These are phyloP conservation scores for Gastrolobium villosum DNA, from an alignment of 306 rosid genomes.

Conservation along the genomic window DNA sequence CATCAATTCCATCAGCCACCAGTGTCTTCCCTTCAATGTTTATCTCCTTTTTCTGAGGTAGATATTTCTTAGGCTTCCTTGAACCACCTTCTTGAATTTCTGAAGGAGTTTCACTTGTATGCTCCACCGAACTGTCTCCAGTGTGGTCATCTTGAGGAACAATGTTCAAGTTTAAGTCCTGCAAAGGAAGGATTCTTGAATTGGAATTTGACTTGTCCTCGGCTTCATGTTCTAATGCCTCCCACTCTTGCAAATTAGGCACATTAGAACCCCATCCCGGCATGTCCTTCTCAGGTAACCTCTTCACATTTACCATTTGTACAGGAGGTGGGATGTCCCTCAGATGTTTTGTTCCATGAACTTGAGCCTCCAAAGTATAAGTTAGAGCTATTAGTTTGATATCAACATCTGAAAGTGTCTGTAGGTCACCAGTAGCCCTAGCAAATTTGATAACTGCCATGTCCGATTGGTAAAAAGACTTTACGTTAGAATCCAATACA, in stretches of 20 bases:
- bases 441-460: conserved; percentile 83
- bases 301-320: conserved; percentile 70
- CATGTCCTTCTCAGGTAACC: conserved; percentile 91
- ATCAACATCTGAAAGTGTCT: conserved; percentile 95
- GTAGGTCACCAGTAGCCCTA: conserved; percentile 90
- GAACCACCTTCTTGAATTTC: conserved; percentile 58
- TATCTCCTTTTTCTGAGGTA: conserved; percentile 70
- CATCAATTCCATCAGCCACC: conserved; percentile 85
- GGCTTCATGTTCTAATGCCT: conserved; percentile 69
- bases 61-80: conserved; percentile 58
- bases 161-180: conserved; percentile 72
- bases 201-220: conserved; percentile 56
- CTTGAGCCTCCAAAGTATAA: conserved; percentile 78
- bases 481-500: conserved; percentile 31
- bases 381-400: conserved; percentile 85
- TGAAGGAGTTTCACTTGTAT: conserved; percentile 45
- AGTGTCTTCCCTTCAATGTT: conserved; percentile 79
- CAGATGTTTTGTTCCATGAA: conserved; percentile 79
- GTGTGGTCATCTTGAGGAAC: conserved; percentile 59
- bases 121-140: conserved; percentile 54
- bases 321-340: conserved; percentile 85
- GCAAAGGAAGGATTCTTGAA: conserved; percentile 85
- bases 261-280: conserved; percentile 98
- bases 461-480: conserved; percentile 33
- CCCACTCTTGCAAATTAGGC: conserved; percentile 90